Base-by-base conservation (phyloP, 805 yeast species). In the Hanseniaspora pseudoguilliermondii region DNA sequence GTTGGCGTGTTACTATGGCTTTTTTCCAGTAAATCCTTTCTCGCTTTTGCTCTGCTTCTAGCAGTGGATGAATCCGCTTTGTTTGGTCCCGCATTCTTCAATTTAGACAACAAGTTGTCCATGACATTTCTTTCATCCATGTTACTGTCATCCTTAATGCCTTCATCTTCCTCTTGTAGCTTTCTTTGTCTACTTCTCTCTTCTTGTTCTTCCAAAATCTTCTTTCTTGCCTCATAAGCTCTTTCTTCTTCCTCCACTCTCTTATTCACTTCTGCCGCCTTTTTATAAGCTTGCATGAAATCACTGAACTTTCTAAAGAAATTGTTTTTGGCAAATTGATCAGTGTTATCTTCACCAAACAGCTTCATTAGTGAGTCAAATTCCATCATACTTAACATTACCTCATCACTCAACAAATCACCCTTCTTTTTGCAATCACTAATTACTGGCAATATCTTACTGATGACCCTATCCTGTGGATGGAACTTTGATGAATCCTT, bases 301-400 rank as follows among this genome's bases (percentile, higher is more conserved):
- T 80, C 78, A n/a, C 84, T 76, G 69, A 93, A 85, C 66, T 87
- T 86, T 59, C 73, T 75, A 65, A 91, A 87, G 63, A 93, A 91
- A 0, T 81, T 71, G 58, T 79, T 78, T 54, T 83, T 77, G 18
- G 90, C 78, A 60, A 75, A 73, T 40, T 77, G 72, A 66, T 91
- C 97, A 9, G 67, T 69, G 0, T 85, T 75, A 66, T 87, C 95
- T 69, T 93, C 98, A n/a, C 97, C 97, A 65, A 86, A 93, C 62
- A 78, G 81, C 59, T 76, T 76, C 95, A 93, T 84, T 59, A 89
- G 72, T 36, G 76, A 74, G 54, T 80, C 79, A 64, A 85, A 86
- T 58, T 84, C 87, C 46, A 77, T 72, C 55, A 82, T 69, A 0
- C 91, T 81, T 25, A 80, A 70, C 55, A 75, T 76, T 32, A 83